Evolutionary conservation across 1,284 basidiomycete genomes (phyloP), one percentile per base, ranked within the genome.

Genomic region (Fomitiporia mediterranea): DNA sequence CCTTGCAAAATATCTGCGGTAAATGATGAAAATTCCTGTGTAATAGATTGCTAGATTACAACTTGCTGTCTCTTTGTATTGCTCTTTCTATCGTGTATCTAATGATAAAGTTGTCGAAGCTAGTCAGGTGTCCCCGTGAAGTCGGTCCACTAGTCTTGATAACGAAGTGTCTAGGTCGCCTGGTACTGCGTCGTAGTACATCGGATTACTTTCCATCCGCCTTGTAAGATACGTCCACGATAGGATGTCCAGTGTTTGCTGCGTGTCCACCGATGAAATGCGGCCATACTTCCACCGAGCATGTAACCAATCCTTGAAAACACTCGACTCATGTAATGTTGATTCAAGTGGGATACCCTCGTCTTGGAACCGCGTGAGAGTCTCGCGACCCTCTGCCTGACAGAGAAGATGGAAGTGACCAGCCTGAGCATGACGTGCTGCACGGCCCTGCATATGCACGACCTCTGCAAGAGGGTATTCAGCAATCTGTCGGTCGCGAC

Each of bases 311-410:
- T 62, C 62, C 44, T 68, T 69, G 56, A 91, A 65, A 30, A 73
- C 69, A 4, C 73, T 68, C 23, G 77, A 76, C 53, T 84, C 81
- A 35, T 84, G 71, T 13, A 98, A 70, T 25, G 75, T 74, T 1
- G 94, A 98, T 71, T 98, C 96, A 25, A 98, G 74, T 0, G 94
- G 91, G 19, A 97, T 74, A 5, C 97, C 97, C 30, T 92, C 84
- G 47, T 84, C 82, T 57, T 99, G 72, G 73, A 95, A 91, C 21
- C 88, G 84, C 43, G 82, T 79, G 64, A 92, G 86, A 9, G 86
- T 85, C 63, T 91, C 86, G 63, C 84, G 79, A 53, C 84, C 79
- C 69, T 97, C 91, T 25, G 84, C 75, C 67, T 94, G 91, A 69
- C 94, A 95, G 72, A 98, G 89, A 58, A 98, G 71, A 64, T 87